Evolutionary conservation across 495 filamentous ascomycete genomes (phyloP).

Genomic region (Penicillium desertorum): DNA sequence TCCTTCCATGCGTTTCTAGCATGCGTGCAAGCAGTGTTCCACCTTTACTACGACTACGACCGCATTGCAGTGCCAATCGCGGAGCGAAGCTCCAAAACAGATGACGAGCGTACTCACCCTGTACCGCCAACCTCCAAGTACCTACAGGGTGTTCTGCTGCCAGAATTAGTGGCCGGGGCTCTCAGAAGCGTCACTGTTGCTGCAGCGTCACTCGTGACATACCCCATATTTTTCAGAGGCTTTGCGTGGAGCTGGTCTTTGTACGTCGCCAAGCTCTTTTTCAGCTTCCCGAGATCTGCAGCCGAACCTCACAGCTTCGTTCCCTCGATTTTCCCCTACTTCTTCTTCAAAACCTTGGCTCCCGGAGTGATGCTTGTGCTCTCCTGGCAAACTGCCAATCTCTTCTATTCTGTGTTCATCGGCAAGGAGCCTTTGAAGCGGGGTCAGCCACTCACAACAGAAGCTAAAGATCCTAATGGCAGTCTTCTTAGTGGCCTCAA

Average conservation of each 20-base stretch:
- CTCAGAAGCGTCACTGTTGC: slow-evolving; percentile 46
- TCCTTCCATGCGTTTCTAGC: slow-evolving; percentile 67
- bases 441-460: slow-evolving; percentile 74
- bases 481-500: slow-evolving; percentile 82
- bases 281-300: slow-evolving; percentile 68
- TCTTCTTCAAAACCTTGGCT: slow-evolving; percentile 60
- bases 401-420: slow-evolving; percentile 74
- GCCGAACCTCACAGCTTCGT: slow-evolving; percentile 51
- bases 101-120: slow-evolving; percentile 39
- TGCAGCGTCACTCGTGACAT: slow-evolving; percentile 52
- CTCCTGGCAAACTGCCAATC: slow-evolving; percentile 72
- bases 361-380: slow-evolving; percentile 66
- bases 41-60: slow-evolving; percentile 76
- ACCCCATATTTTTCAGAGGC: slow-evolving; percentile 62
- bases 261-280: slow-evolving; percentile 67
- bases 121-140: slow-evolving; percentile 36
- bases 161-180: slow-evolving; percentile 32
- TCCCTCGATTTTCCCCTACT: slow-evolving; percentile 56
- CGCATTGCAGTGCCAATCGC: slow-evolving; percentile 57
- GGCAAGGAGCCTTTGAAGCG: slow-evolving; percentile 78
- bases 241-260: slow-evolving; percentile 66
- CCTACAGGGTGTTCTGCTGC: slow-evolving; percentile 30
- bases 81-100: slow-evolving; percentile 33
- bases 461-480: slow-evolving; percentile 88
- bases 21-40: slow-evolving; percentile 62